Percentiles rank a stretch among this genome's conserved stretches.
These are phyloP conservation scores for Eucalyptus caleyi DNA, from an alignment of 345 rosid species.

Conservation along the genomic window DNA sequence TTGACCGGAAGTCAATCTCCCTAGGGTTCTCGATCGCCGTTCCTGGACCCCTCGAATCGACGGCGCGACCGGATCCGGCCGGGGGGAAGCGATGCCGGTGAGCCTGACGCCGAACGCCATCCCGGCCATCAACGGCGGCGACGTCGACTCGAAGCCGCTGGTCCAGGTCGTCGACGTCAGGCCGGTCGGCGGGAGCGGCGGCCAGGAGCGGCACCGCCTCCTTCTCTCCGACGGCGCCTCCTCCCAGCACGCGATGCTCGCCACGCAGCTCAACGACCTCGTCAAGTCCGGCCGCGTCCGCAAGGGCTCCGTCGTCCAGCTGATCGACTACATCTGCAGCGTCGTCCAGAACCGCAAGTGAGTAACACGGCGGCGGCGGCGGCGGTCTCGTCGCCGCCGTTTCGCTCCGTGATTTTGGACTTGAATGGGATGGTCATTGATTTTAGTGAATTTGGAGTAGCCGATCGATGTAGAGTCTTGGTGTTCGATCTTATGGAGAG, in stretches of 20 bases:
- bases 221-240: slow-evolving; percentile 52
- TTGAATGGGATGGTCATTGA: not conserved
- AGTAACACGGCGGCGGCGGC: not conserved
- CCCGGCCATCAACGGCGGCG: slow-evolving; percentile 51
- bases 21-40: not conserved
- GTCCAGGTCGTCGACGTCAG: slow-evolving; percentile 71
- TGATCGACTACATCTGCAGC: slow-evolving; percentile 81
- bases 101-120: slow-evolving; percentile 67
- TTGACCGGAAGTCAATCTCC: not conserved
- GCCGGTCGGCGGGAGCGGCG: slow-evolving; percentile 23
- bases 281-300: slow-evolving; percentile 44
- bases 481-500: not conserved
- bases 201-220: slow-evolving; percentile 66
- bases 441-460: not conserved
- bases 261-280: slow-evolving; percentile 69
- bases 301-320: slow-evolving; percentile 79
- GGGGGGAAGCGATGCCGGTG: slow-evolving; percentile 39
- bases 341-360: slow-evolving; percentile 57
- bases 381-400: not conserved
- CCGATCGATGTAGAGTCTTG: not conserved
- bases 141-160: slow-evolving; percentile 68
- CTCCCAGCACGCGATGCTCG: slow-evolving; percentile 75
- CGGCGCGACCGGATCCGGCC: not conserved
- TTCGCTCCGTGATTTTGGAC: not conserved
- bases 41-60: not conserved